Evolutionary conservation across 495 filamentous ascomycete species (phyloP).

Genomic region (Penicillium paxilli): DNA sequence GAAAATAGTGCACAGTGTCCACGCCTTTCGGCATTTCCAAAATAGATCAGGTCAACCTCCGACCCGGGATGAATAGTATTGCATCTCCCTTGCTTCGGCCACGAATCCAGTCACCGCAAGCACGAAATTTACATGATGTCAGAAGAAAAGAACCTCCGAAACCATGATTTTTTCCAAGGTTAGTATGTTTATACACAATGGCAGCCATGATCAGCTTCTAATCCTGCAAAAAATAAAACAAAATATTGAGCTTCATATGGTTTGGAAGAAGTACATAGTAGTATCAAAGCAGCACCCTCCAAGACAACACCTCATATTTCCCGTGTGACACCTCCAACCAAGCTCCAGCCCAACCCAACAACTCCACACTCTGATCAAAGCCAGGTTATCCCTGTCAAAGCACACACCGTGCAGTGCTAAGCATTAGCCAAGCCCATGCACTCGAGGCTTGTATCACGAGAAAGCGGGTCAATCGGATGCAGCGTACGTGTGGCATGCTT

Average conservation of each 20-base stretch:
- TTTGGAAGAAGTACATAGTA: too few species aligned
- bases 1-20: too few species aligned
- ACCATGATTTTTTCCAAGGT: too few species aligned
- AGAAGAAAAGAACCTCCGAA: too few species aligned
- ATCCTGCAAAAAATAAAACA: too few species aligned
- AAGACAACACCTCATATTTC: background rate
- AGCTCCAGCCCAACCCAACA: background rate
- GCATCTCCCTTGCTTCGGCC: slow-evolving; percentile 13
- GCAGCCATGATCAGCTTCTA: background rate
- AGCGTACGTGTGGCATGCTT: slow-evolving; percentile 2
- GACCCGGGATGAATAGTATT: too few species aligned
- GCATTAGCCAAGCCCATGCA: slow-evolving; percentile 26
- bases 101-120: background rate
- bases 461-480: background rate
- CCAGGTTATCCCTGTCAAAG: background rate
- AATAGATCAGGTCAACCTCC: too few species aligned
- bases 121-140: background rate
- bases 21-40: background rate
- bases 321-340: background rate
- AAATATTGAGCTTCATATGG: too few species aligned
- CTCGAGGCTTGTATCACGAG: slow-evolving; percentile 17
- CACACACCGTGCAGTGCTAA: slow-evolving; percentile 15
- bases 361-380: background rate
- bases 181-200: too few species aligned
- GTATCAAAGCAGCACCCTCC: too few species aligned